Percentiles rank a stretch among this genome's conserved stretches.
phyloP scores from a whole-genome alignment of 2,329 filamentous ascomycete species.

The Diaporthe citriasiana region DNA sequence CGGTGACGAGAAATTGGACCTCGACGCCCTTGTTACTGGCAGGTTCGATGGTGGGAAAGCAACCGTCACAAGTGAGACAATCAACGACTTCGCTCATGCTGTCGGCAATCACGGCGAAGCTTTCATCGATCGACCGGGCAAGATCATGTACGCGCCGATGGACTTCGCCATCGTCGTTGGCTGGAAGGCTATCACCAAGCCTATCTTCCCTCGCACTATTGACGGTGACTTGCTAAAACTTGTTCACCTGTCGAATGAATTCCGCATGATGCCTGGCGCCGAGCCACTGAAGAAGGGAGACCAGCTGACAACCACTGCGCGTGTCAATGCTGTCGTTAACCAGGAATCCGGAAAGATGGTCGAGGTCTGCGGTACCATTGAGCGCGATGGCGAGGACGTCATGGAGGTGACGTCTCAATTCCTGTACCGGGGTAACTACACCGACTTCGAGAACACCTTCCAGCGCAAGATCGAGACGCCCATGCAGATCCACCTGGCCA shows the following conservation, averaged over 20 bases:
- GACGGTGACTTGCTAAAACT: slow-evolving; percentile 97
- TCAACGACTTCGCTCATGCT: slow-evolving; percentile 99
- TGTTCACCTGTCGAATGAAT: slow-evolving; percentile 96
- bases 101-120: slow-evolving; percentile 98
- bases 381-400: slow-evolving; percentile 83
- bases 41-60: slow-evolving; percentile 91
- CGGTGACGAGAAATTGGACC: slow-evolving; percentile 84
- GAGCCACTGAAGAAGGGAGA: slow-evolving; percentile 97
- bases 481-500: slow-evolving; percentile 90
- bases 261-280: slow-evolving; percentile 97
- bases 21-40: slow-evolving; percentile 87
- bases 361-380: slow-evolving; percentile 98
- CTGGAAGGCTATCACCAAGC: slow-evolving; percentile 99
- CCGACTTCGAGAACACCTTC: slow-evolving; percentile 98
- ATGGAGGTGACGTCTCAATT: slow-evolving; percentile 99
- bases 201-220: slow-evolving; percentile 96
- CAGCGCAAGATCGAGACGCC: slow-evolving; percentile 96
- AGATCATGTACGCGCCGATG: slow-evolving; percentile 96
- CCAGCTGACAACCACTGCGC: slow-evolving; percentile 90
- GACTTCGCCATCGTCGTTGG: slow-evolving; percentile 98
- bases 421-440: slow-evolving; percentile 93
- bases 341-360: slow-evolving; percentile 99
- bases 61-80: slow-evolving; percentile 89
- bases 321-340: slow-evolving; percentile 98
- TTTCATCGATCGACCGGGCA: slow-evolving; percentile 95